Percentiles rank a stretch among this genome's conserved stretches.
phyloP scores from a whole-genome alignment of 2,329 filamentous ascomycete genomes.

The Clonostachys sp. region DNA sequence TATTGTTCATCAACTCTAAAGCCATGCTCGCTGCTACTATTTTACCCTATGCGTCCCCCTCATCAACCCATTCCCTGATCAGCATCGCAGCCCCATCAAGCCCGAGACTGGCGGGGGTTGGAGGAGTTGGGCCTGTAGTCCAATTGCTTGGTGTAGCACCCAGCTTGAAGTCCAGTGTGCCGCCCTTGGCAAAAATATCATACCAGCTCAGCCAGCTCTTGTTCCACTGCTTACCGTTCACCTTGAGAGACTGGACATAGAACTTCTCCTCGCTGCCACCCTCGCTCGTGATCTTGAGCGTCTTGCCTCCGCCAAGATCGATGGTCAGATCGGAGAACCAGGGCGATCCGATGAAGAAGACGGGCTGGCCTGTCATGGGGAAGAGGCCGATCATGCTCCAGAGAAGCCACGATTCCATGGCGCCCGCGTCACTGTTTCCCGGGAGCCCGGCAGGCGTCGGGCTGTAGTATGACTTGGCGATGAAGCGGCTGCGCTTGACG shows the following conservation, averaged over 20 bases:
- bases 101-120: constrained; percentile 45
- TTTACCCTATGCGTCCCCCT: constrained; percentile 1
- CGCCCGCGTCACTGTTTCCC: constrained; percentile 67
- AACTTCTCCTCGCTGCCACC: constrained; percentile 42
- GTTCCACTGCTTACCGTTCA: constrained; percentile 60
- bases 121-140: constrained; percentile 55
- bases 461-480: constrained; percentile 57
- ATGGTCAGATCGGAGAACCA: constrained; percentile 60
- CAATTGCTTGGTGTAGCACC: constrained; percentile 47
- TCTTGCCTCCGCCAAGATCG: constrained; percentile 48
- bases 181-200: constrained; percentile 61
- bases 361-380: constrained; percentile 64
- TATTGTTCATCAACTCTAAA: neutral
- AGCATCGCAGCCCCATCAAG: constrained; percentile 5
- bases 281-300: constrained; percentile 46
- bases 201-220: constrained; percentile 63
- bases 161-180: constrained; percentile 60
- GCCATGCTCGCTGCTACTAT: neutral
- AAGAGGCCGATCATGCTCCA: constrained; percentile 69
- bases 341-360: constrained; percentile 60
- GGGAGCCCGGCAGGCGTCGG: constrained; percentile 53
- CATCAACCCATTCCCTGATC: constrained; percentile 2
- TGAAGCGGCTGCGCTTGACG: constrained; percentile 51
- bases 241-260: constrained; percentile 61
- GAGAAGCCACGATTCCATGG: constrained; percentile 67